These are phyloP conservation scores for Pseudocercospora fuligena DNA, from an alignment of 2,329 filamentous ascomycete species.

Conservation along the genomic window DNA sequence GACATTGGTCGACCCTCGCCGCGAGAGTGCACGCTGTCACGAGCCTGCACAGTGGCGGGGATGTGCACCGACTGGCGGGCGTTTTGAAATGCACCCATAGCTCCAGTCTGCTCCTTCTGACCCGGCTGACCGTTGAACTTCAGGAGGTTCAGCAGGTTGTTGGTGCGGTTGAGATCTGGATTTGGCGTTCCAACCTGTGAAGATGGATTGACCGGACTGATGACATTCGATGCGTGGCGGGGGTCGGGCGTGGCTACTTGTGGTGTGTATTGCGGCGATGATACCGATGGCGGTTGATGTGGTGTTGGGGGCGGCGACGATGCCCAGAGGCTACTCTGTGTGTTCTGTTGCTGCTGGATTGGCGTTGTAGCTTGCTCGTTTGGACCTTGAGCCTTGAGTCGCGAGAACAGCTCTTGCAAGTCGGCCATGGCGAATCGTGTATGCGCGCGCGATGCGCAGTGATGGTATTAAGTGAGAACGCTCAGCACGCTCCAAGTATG, in stretches of 20 bases:
- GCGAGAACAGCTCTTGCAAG: constrained; percentile 50
- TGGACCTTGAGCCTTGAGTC: constrained; percentile 43
- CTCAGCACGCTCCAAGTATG: constrained; percentile 2
- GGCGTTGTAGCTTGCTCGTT: constrained; percentile 35
- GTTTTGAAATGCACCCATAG: constrained; percentile 45
- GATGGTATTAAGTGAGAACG: constrained; percentile 6
- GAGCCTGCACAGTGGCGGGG: constrained; percentile 24
- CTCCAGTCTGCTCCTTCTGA: constrained; percentile 36
- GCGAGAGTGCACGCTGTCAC: constrained; percentile 23
- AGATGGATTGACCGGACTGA: constrained; percentile 60
- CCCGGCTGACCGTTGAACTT: constrained; percentile 62
- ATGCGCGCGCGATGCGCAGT: constrained; percentile 22
- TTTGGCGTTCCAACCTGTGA: constrained; percentile 46
- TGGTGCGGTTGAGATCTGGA: constrained; percentile 42
- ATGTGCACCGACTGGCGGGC: constrained; percentile 31
- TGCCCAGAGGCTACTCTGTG: constrained; percentile 12
- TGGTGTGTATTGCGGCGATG: constrained; percentile 63
- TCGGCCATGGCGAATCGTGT: constrained; percentile 45
- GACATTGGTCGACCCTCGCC: constrained; percentile 46
- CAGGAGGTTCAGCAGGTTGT: constrained; percentile 66
- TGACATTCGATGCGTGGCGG: constrained; percentile 61
- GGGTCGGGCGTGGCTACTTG: constrained; percentile 59
- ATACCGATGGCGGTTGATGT: constrained; percentile 62
- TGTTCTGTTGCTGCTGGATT: constrained; percentile 54
- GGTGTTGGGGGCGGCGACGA: constrained; percentile 55